Evolutionary conservation across 352 stramenopile genomes (phyloP).

Genomic region (Phytophthora podocarpi): DNA sequence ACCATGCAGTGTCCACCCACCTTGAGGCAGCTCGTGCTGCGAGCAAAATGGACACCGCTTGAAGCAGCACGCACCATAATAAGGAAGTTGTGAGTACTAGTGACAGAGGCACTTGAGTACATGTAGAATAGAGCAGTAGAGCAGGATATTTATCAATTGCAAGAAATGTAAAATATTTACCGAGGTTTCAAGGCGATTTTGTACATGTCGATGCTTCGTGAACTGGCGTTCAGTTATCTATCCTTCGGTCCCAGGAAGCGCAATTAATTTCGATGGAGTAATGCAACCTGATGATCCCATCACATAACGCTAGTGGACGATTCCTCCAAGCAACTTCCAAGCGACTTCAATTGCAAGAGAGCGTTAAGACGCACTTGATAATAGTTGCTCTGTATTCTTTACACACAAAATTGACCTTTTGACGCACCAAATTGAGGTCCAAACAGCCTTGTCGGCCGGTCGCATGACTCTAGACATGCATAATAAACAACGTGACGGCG

Average conservation of each 20-base stretch:
- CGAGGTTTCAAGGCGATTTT: no score
- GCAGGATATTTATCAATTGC: slow-evolving; percentile 26
- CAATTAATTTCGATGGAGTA: slow-evolving; percentile 6
- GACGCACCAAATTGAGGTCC: slow-evolving; percentile 24
- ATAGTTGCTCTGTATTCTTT: slow-evolving; percentile 36
- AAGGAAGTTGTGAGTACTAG: not conserved
- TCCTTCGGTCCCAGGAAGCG: not conserved
- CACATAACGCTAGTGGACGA: not conserved
- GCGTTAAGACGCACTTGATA: slow-evolving; percentile 13
- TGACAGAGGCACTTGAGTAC: not conserved
- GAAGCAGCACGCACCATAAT: slow-evolving; percentile 2
- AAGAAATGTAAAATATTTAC: slow-evolving; percentile 25
- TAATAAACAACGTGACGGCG: slow-evolving; percentile 40
- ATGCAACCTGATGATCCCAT: no score
- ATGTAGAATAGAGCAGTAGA: slow-evolving; percentile 9
- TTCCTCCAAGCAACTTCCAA: not conserved
- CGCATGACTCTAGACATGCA: slow-evolving; percentile 33
- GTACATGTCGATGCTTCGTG: no score
- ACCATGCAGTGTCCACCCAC: slow-evolving; percentile 44
- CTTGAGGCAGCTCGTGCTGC: slow-evolving; percentile 34
- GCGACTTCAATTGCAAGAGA: not conserved
- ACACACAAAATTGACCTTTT: slow-evolving; percentile 38
- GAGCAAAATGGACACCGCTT: slow-evolving; percentile 14
- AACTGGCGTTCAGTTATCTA: slow-evolving; percentile 7
- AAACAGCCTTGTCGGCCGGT: slow-evolving; percentile 7